These are phyloP conservation scores for Nakataea oryzae DNA, from an alignment of 2,329 filamentous ascomycete species.

Conservation along the genomic window DNA sequence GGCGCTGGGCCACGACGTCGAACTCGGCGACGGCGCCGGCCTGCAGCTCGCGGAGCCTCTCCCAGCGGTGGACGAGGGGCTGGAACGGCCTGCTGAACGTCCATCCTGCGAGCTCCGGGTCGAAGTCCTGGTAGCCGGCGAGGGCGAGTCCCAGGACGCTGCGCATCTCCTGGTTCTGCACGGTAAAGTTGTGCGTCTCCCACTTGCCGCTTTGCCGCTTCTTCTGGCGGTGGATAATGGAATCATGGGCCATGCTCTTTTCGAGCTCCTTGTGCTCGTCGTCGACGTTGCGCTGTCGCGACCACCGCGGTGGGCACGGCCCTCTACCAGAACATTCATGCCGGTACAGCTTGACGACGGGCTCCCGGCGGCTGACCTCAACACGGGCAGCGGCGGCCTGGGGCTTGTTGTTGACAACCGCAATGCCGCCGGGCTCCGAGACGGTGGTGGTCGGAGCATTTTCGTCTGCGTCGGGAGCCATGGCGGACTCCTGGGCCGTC, in stretches of 20 bases:
- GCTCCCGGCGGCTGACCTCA: not conserved
- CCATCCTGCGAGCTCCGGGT: constrained; percentile 14
- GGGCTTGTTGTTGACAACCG: too few species aligned
- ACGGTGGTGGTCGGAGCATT: too few species aligned
- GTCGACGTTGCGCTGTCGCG: constrained; percentile 15
- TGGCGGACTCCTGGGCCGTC: too few species aligned
- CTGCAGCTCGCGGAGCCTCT: constrained; percentile 5
- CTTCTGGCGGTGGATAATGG: constrained; percentile 21
- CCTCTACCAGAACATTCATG: constrained; percentile 12
- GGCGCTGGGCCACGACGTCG: not conserved
- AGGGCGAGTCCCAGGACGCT: constrained; percentile 17
- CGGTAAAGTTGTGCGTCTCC: constrained; percentile 18
- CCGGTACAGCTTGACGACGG: constrained; percentile 9
- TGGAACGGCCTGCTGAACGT: constrained; percentile 15
- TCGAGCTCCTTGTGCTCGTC: constrained; percentile 16
- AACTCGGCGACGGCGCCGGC: constrained; percentile 1
- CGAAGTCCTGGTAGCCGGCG: constrained; percentile 21
- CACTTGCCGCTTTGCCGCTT: constrained; percentile 16
- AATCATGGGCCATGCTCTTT: constrained; percentile 11
- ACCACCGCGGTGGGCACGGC: constrained; percentile 18
- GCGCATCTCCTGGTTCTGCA: constrained; percentile 20
- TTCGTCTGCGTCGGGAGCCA: too few species aligned
- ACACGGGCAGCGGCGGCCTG: too few species aligned
- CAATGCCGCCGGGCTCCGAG: too few species aligned
- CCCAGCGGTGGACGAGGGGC: constrained; percentile 25